Percentiles rank a stretch among this genome's conserved stretches.
Conservation (phyloP, 768 basidiomycete genomes). For the Steccherinum ochraceum region DNA sequence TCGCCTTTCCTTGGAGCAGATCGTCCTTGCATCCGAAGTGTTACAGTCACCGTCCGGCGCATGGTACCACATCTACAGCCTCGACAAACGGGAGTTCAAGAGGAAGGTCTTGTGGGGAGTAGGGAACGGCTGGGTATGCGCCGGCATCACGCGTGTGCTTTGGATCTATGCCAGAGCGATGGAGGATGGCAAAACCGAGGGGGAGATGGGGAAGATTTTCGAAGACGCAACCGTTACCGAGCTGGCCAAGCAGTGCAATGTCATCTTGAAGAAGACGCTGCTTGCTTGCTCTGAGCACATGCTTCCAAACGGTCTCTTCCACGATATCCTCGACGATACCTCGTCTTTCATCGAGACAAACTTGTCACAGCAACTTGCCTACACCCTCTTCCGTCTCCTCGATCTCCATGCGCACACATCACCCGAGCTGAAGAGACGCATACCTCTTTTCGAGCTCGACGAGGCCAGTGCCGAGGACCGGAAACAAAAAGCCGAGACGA, state of each 20-base stretch:
- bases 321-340: conserved; percentile 18
- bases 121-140: conserved; percentile 21
- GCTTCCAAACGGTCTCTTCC: conserved; percentile 14
- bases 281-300: conserved; percentile 11
- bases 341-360: conserved; percentile 18
- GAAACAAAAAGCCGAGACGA: conserved; percentile 7
- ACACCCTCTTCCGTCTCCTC: conserved; percentile 16
- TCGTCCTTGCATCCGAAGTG: conserved; percentile 11
- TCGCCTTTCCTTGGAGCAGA: conserved; percentile 8
- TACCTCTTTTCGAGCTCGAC: too few relatives aligned
- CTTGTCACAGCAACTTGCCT: conserved; percentile 19
- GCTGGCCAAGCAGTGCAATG: conserved; percentile 2
- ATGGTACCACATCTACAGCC: conserved; percentile 18
- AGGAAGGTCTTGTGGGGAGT: conserved; percentile 18
- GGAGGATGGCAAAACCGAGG: not conserved
- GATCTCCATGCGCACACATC: conserved; percentile 7
- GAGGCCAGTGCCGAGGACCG: conserved; percentile 5
- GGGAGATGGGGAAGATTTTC: not conserved
- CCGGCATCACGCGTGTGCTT: conserved; percentile 17
- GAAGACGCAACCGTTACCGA: not conserved
- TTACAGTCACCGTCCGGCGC: conserved; percentile 12
- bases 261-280: conserved; percentile 11
- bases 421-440: too few relatives aligned
- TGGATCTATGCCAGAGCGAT: conserved; percentile 4
- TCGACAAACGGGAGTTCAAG: conserved; percentile 8